A percentile compares a stretch with the other conserved stretches of the same genome.
Evolutionary conservation across 1,284 basidiomycete species (phyloP).

Genomic region (Naganishia albida): DNA sequence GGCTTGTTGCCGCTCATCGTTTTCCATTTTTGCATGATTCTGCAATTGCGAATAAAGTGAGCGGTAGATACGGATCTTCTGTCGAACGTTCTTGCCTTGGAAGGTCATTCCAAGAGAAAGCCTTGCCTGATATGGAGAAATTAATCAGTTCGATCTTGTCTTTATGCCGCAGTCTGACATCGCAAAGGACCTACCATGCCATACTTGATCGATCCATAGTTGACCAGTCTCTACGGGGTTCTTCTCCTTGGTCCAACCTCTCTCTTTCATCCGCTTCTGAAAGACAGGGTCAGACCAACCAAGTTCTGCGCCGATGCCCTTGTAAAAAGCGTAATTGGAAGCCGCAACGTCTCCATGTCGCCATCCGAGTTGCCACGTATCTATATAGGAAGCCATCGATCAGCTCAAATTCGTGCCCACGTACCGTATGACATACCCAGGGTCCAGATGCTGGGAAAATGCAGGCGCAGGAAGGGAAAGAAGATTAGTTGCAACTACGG

Average conservation of each 20-base stretch:
- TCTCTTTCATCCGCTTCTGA: slow-evolving; percentile 57
- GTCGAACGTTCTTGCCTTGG: slow-evolving; percentile 43
- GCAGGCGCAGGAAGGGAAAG: slow-evolving; percentile 46
- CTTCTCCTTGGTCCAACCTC: slow-evolving; percentile 39
- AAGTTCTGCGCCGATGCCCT: slow-evolving; percentile 57
- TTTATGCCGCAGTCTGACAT: too few species aligned
- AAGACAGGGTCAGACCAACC: slow-evolving; percentile 67
- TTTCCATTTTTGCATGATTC: slow-evolving; percentile 58
- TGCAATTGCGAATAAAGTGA: background rate
- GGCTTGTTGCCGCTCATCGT: slow-evolving; percentile 60
- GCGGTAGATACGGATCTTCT: slow-evolving; percentile 51
- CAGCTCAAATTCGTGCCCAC: too few species aligned
- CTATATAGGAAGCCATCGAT: too few species aligned
- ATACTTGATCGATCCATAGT: slow-evolving; percentile 39
- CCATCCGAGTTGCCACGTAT: slow-evolving; percentile 37
- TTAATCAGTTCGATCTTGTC: background rate
- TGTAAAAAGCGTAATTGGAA: slow-evolving; percentile 55
- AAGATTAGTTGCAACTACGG: too few species aligned
- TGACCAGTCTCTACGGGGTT: slow-evolving; percentile 38
- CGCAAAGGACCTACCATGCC: slow-evolving; percentile 37
- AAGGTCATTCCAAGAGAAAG: slow-evolving; percentile 24
- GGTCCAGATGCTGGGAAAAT: slow-evolving; percentile 57
- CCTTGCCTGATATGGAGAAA: background rate
- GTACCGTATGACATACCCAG: slow-evolving; percentile 63
- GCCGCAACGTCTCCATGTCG: slow-evolving; percentile 62